phyloP scores from a whole-genome alignment of 495 filamentous ascomycete species.

The Letharia columbiana region DNA sequence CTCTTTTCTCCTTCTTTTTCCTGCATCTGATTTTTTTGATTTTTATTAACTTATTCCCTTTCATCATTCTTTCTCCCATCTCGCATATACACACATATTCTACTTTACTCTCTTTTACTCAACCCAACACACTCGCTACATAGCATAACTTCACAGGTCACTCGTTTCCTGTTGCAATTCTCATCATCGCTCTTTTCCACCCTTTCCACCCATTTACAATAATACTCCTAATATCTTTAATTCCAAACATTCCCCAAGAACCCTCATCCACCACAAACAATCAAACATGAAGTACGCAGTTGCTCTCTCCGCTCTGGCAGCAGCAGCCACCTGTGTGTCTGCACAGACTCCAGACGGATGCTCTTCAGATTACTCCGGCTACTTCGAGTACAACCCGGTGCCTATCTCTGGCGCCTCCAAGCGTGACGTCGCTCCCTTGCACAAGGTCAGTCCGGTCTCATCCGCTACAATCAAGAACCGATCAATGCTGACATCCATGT shows the following conservation, averaged over 20 bases:
- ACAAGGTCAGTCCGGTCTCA: conserved; percentile 5
- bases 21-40: too few relatives aligned
- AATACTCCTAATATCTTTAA: background rate
- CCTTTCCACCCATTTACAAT: background rate
- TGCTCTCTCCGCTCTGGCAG: conserved; percentile 14
- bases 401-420: conserved; percentile 22
- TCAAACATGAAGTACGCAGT: conserved; percentile 15
- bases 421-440: conserved; percentile 21
- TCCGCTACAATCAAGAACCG: background rate
- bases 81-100: background rate
- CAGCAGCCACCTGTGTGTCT: conserved; percentile 3
- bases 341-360: conserved; percentile 22
- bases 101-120: background rate
- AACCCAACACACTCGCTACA: background rate
- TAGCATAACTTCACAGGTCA: conserved; percentile 1
- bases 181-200: background rate
- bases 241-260: background rate
- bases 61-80: background rate
- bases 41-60: background rate
- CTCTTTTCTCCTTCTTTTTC: background rate
- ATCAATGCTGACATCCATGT: background rate
- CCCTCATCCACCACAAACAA: background rate
- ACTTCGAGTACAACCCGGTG: conserved; percentile 31
- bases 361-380: conserved; percentile 33
- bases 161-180: background rate